These are phyloP conservation scores for Pseudofabraea citricarpa DNA, from an alignment of 2,329 filamentous ascomycete genomes.

Conservation along the genomic window DNA sequence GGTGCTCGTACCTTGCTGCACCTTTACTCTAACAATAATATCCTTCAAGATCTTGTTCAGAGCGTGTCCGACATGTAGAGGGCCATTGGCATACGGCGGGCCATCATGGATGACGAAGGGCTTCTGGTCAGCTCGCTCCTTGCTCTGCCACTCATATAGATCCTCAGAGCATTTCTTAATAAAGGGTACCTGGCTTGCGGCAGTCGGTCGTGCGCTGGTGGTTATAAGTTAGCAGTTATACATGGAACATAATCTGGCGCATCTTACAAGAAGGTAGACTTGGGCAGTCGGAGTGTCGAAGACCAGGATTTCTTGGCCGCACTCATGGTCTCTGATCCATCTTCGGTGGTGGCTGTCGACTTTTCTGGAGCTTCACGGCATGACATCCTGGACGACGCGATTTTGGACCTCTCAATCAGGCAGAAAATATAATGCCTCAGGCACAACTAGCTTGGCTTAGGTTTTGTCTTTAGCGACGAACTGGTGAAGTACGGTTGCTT, in stretches of 20 bases:
- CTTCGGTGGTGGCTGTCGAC: too few species aligned
- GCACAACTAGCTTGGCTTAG: too few species aligned
- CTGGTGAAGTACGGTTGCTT: too few species aligned
- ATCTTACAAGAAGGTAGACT: slow-evolving; percentile 67
- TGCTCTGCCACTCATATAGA: slow-evolving; percentile 80
- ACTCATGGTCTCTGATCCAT: slow-evolving; percentile 23
- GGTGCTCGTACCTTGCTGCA: slow-evolving; percentile 57
- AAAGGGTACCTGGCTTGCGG: slow-evolving; percentile 47
- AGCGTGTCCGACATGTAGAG: slow-evolving; percentile 87
- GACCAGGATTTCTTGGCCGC: slow-evolving; percentile 60
- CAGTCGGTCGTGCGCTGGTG: slow-evolving; percentile 30
- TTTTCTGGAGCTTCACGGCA: too few species aligned
- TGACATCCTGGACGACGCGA: too few species aligned
- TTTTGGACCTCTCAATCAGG: too few species aligned
- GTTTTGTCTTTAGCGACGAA: too few species aligned
- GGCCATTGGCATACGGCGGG: slow-evolving; percentile 92
- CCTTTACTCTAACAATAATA: slow-evolving; percentile 76
- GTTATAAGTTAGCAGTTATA: background rate
- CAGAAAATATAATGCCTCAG: too few species aligned
- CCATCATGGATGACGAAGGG: slow-evolving; percentile 89
- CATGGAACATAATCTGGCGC: background rate
- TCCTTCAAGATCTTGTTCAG: slow-evolving; percentile 98
- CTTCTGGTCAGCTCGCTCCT: slow-evolving; percentile 26
- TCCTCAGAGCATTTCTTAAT: slow-evolving; percentile 78
- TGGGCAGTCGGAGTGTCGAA: slow-evolving; percentile 70